Base-by-base conservation (phyloP, 208 protist species). In the Lotmaria passim region DNA sequence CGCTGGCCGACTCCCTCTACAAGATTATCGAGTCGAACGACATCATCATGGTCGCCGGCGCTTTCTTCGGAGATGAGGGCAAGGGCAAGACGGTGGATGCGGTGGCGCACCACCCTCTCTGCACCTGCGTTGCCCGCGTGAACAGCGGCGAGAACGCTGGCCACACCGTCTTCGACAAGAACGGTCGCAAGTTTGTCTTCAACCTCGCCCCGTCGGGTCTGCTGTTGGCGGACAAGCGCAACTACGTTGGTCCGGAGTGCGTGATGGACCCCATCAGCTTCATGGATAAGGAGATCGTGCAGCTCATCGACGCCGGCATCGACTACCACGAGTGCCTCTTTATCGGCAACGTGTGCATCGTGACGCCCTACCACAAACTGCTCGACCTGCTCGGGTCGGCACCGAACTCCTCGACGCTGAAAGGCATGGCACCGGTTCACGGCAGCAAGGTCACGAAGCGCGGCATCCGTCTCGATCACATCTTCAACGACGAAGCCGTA, bases 51-150 rank as follows among this genome's bases (percentile, higher is more conserved):
- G 91, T 97, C 17, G 89, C 88, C 2, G 93, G 93, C 30, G 89
- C 91, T 36, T 97, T 95, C 74, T 97, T 97, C 69, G 93, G 93
- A 10, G 93, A 97, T 62, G 93, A 97, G 65, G 93, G 93, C 56
- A 97, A 97, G 55, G 93, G 93, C 66, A 97, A 97, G 79, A 96
- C 93, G 12, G 93, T 97, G 12, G 88, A 97, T 57, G 93, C 89
- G 15, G 90, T 97, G 15, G 81, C 91, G 1, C 81, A 62, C 26
- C 89, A 97, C 78, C 89, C 87, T 1, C 69, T 52, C 24, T 94
- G 92, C 72, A 93, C 82, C 31, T 91, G 80, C 69, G 89, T 97
- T 60, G 89, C 86, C n/a, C 89, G 93, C 58, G 88, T 94, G 8
- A 97, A 97, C 83, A 93, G 85, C 44, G 93, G 93, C 43, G 93